Evolutionary conservation across 192 early-diverging fungal species (phyloP), one percentile per base, ranked within the genome.

Genomic region (Coemansia sp.): DNA sequence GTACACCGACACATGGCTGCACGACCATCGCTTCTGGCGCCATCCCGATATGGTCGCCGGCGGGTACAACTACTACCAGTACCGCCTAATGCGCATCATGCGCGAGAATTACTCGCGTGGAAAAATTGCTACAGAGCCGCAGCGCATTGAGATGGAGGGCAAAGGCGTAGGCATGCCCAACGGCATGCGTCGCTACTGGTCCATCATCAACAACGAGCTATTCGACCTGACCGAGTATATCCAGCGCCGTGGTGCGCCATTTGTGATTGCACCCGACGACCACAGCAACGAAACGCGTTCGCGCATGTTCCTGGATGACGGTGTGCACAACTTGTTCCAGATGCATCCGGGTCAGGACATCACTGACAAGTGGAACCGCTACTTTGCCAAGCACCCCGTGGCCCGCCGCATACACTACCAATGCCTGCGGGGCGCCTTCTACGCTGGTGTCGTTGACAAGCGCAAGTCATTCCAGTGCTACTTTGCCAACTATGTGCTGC

Each of bases 391-490:
- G 58, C 82, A 57, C 0, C 64, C 59, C 22, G 59, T 39, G 21
- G 71, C 69, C 10, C 76, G 65, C 71, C 79, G 70, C 48, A 61
- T 57, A 67, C 80, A 87, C 73, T 53, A 85, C 72, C 83, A 88
- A 39, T 98, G 95, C 76, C 74, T 98, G 59, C 85, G 89, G 27
- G 88, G 90, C 54, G 72, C 91, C 11, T 94, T 93, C 79, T 92
- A 91, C 72, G 85, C 86, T 23, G 95, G 93, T 14, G 85, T 87
- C 12, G 85, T 95, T 4, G 95, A 98, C 77, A 75, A 85, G 49
- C 90, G 95, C 43, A 91, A 88, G 41, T 88, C 89, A 59, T 62
- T 90, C 64, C 81, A 83, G 72, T 89, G 91, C 83, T 72, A 91
- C 58, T 90, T 91, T 75, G 83, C 94, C 25, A 86, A 90, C 69